Evolutionary conservation across 805 yeast species (phyloP).

Genomic region (Kazachstania psychrophila): DNA sequence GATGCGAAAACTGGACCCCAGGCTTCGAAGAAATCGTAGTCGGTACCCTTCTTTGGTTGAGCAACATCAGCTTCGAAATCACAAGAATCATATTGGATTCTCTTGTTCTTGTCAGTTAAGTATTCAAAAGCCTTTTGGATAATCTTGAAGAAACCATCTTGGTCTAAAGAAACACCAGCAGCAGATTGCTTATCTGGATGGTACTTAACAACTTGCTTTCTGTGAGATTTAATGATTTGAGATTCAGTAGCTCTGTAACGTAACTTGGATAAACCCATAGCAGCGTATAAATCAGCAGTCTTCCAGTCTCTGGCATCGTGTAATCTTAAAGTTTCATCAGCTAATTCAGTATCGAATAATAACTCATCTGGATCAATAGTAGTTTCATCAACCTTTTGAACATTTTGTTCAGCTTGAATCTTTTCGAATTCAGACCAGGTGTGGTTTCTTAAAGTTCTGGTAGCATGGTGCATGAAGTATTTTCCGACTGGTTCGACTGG

Average conservation of each 20-base stretch:
- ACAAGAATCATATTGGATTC: constrained; percentile 92
- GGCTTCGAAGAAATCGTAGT: constrained; percentile 79
- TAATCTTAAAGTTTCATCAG: constrained; percentile 66
- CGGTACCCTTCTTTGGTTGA: constrained; percentile 66
- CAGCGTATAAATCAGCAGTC: constrained; percentile 90
- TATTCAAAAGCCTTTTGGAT: constrained; percentile 95
- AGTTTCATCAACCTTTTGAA: constrained; percentile 55
- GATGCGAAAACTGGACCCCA: constrained; percentile 89
- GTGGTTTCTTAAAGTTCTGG: constrained; percentile 91
- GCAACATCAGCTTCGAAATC: constrained; percentile 78
- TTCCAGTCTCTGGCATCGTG: constrained; percentile 99
- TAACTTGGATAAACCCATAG: constrained; percentile 83
- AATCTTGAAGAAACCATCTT: constrained; percentile 95
- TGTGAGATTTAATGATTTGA: constrained; percentile 92
- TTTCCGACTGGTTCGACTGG: constrained; percentile 96
- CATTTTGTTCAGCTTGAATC: constrained; percentile 84
- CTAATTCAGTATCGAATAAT: constrained; percentile 45
- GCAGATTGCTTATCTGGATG: constrained; percentile 98
- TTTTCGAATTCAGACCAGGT: constrained; percentile 97
- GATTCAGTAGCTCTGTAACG: constrained; percentile 87
- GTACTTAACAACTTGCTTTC: constrained; percentile 91
- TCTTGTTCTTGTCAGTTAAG: constrained; percentile 73
- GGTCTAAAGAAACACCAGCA: constrained; percentile 68
- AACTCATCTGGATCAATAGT: constrained; percentile 48
- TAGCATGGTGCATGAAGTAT: constrained; percentile 89